A percentile compares a stretch with the other conserved stretches of the same genome.
These are phyloP conservation scores for Infundibulicybe gibba DNA, from an alignment of 768 basidiomycete genomes.

Conservation along the genomic window DNA sequence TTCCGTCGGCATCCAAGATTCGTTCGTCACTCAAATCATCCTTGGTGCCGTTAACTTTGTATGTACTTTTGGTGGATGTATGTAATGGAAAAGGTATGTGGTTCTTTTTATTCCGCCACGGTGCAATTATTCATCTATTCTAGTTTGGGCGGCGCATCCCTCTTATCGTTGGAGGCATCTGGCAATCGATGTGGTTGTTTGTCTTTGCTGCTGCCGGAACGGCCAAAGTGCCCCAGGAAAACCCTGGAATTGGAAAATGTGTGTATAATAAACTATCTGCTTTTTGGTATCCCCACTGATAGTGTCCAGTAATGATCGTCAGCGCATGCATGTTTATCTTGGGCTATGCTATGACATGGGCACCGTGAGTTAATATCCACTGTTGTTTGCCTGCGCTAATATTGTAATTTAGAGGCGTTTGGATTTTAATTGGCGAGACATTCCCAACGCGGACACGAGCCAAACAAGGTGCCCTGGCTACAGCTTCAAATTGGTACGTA, in stretches of 20 bases:
- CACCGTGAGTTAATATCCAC: slow-evolving; percentile 33
- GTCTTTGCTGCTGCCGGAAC: slow-evolving; percentile 74
- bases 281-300: not conserved
- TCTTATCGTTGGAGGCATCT: slow-evolving; percentile 64
- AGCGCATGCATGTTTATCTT: slow-evolving; percentile 69
- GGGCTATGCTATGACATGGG: slow-evolving; percentile 71
- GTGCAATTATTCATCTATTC: not conserved
- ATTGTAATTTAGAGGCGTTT: slow-evolving; percentile 41
- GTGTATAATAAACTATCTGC: slow-evolving; percentile 9
- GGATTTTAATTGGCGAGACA: slow-evolving; percentile 77
- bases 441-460: slow-evolving; percentile 72
- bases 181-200: slow-evolving; percentile 71
- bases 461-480: slow-evolving; percentile 66
- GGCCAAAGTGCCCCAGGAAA: slow-evolving; percentile 45
- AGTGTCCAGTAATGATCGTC: slow-evolving; percentile 52
- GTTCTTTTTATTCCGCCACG: not conserved
- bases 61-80: slow-evolving; percentile 70
- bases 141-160: slow-evolving; percentile 64
- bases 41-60: slow-evolving; percentile 70
- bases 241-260: slow-evolving; percentile 53
- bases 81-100: slow-evolving; percentile 59
- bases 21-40: slow-evolving; percentile 72
- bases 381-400: not conserved
- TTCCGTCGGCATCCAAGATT: slow-evolving; percentile 63
- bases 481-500: slow-evolving; percentile 52